Base-by-base conservation (phyloP, 805 yeast species). In the Candida cerambycidarum region DNA sequence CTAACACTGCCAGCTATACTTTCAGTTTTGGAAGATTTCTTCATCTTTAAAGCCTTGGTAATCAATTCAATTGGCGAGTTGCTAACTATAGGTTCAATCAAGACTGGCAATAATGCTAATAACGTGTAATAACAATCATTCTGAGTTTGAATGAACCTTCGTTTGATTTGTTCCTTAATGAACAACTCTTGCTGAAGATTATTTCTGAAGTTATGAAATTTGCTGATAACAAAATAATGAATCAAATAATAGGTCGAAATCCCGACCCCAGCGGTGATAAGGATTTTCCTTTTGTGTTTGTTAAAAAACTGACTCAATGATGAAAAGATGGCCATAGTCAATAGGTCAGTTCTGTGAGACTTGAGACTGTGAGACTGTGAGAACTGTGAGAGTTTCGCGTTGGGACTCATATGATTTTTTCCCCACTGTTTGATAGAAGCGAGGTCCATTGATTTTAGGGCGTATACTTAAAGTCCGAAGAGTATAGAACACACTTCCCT, bases 61-160 rank as follows among this genome's bases (percentile, higher is more conserved):
- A 85, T 81, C 38, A 73, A 68, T 54, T 89, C 96, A 16, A 86
- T 90, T 5, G 86, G 83, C 47, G 83, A 69, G 42, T 69, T 69
- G 15, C 75, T 78, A 44, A 82, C 62, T 6, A 88, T 75, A 12
- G 86, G 88, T 23, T 75, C 75, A 5, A 82, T 73, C 32, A 90
- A 67, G 4, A 88, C 87, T 1, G 96, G 95, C 38, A 87, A 69
- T 47, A 92, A 72, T 3, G 95, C 90, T 58, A 86, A 71, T 40
- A 90, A 79, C 0, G 97, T 92, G 66, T 80, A 81, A 40, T 85
- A 74, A 36, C 96, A 87, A 62, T 92, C 98, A 52, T 83, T 82
- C 57, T 90, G 97, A 9, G 97, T 92, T 67, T 89, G 97, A 39
- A 85, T 81, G 55, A 89, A 92, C 44, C 97, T 69, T 52, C 93